A percentile compares a stretch with the other conserved stretches of the same genome.
Evolutionary conservation across 257 asterid species (phyloP).

Genomic region (Solanum appendiculatum): DNA sequence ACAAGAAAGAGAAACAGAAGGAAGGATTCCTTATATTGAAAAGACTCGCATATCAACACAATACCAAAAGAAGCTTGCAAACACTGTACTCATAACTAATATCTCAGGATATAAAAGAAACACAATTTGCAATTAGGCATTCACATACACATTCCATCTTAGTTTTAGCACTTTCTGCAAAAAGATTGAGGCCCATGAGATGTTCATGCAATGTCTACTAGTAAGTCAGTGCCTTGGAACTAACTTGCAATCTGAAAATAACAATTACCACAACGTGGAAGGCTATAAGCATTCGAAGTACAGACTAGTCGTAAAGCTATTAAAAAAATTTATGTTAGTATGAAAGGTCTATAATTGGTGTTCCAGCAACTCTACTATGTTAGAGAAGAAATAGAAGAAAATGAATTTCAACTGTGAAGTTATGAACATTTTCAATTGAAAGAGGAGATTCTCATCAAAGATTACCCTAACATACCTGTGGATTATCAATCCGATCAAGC

Average conservation of each 20-base stretch:
- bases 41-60: background rate
- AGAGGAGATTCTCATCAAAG: background rate
- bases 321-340: background rate
- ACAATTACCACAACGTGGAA: background rate
- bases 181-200: background rate
- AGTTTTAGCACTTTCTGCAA: background rate
- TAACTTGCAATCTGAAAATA: background rate
- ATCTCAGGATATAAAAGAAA: background rate
- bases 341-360: background rate
- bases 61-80: background rate
- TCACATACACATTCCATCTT: background rate
- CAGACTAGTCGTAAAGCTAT: background rate
- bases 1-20: background rate
- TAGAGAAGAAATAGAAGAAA: background rate
- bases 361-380: background rate
- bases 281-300: background rate
- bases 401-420: background rate
- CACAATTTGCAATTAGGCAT: background rate
- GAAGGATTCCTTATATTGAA: background rate
- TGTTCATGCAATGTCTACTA: background rate
- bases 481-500: constrained; percentile 80
- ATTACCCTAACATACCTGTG: constrained; percentile 46
- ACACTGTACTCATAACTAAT: background rate
- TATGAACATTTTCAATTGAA: background rate
- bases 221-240: background rate